Base-by-base conservation (phyloP, 148 eudicot genomes). In the Suaeda aralocaspica region DNA sequence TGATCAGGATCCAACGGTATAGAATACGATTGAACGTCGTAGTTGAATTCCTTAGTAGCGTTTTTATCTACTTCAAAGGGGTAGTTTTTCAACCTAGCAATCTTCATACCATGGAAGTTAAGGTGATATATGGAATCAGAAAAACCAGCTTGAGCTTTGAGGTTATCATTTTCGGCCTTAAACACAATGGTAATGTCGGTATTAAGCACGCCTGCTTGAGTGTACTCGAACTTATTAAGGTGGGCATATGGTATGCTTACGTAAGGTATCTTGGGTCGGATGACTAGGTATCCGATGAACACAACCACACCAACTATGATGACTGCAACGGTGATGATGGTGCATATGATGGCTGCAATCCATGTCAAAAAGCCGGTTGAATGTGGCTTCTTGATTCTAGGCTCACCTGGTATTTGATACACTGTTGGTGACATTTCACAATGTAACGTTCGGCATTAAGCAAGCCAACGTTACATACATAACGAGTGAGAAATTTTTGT, bases 121-220 rank as follows among this genome's bases (percentile, higher is more conserved):
- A 92, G 79, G 5, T 77, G 26, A 51, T 83, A 84, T 16, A 39
- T 71, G 28, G 82, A 82, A 31, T 82, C 77, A 1, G 86, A 84
- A 72, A 89, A 92, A 44, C 82, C 82, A 0, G 91, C 84, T 1
- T 72, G 82, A 0, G 97, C 91, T 69, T 71, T 70, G 9, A 14
- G 33, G 52, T 92, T 92, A 39, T 87, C 85, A 53, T 92, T 92
- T 73, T 84, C 80, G 28, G 92, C 92, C 59, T 62, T 75, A 29
- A 92, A 45, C 11, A 70, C 49, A 1, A 92, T 77, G 42, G 79
- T 82, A 14, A 89, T 62, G 25, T 75, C 70, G 11, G 91, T 84
- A 6, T 78, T 78, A 14, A 92, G 80, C 0, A 82, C 26, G 12
- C 92, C 87, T 0, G 82, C 70, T 59, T 78, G 86, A 36, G 74